A percentile compares a stretch with the other conserved stretches of the same genome.
phyloP scores from a whole-genome alignment of 306 rosid species.

The Mucuna pruriens region DNA sequence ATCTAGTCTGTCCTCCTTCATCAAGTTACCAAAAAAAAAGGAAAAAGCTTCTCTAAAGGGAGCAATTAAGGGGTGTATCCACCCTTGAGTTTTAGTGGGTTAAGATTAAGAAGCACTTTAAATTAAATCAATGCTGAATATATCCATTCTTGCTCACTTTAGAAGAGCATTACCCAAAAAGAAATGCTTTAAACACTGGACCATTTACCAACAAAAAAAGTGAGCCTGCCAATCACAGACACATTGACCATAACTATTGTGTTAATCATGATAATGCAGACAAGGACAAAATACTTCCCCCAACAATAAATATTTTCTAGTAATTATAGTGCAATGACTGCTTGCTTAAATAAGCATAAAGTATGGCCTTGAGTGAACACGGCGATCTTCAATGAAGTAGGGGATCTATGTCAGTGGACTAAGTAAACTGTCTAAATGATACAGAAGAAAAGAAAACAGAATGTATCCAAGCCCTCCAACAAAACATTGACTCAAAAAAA shows the following conservation, averaged over 20 bases:
- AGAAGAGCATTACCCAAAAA: neutral
- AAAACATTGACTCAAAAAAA: neutral
- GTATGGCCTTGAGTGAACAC: neutral
- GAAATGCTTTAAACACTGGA: neutral
- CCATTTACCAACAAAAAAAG: neutral
- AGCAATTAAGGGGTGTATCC: neutral
- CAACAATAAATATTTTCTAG: neutral
- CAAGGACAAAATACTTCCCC: neutral
- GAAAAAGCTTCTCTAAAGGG: neutral
- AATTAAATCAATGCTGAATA: neutral
- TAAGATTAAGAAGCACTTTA: neutral
- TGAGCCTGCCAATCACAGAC: neutral
- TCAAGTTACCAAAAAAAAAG: neutral
- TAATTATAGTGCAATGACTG: neutral
- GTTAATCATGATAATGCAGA: slow-evolving; percentile 5
- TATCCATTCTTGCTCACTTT: neutral
- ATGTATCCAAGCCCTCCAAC: slow-evolving; percentile 6
- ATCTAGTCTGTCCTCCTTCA: too few relatives aligned
- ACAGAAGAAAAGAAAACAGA: slow-evolving; percentile 27
- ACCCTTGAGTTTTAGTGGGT: neutral
- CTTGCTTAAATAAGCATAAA: neutral
- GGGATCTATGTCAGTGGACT: neutral
- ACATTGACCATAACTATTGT: neutral
- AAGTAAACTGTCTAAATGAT: slow-evolving; percentile 10
- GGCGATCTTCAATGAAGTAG: neutral